Base-by-base conservation (phyloP, 2,329 filamentous ascomycete species). In the Diplodia sapinea region DNA sequence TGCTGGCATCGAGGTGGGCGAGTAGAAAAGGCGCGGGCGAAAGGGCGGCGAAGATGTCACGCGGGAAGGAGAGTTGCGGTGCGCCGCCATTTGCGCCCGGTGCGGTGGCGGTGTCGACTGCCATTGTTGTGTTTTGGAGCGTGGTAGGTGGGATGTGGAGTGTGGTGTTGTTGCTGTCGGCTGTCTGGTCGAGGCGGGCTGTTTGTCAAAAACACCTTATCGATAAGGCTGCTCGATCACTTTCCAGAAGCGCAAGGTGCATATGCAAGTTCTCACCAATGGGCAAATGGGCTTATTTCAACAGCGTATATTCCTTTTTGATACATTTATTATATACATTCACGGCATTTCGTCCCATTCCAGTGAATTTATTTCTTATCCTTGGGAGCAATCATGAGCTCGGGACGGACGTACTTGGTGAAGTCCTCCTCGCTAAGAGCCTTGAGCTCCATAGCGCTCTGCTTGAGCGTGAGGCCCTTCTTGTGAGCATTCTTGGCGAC, bases 401-500 rank as follows among this genome's bases (percentile, higher is more conserved):
- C 94, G 29, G 95, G 95, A 75, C 89, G 89, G 72, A 99, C 95
- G 71, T 96, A 85, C 73, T 88, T 86, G 81, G 97, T 93, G 77
- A 98, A 98, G 78, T 97, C 94, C 76, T 91, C 92, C 77, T 90
- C 89, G 71, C 89, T 94, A 72, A 98, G 84, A 55, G 93, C 94
- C 73, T 97, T 87, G 72, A 99, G 87, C 85, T 98, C 92, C 86
- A 98, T 89, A 23, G 95, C 94, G 76, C 91, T 94, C 83, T 96
- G 84, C 86, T 97, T 97, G 68, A 99, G 87, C 29, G 93, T 97
- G 63, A 94, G 82, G 40, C 93, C 93, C 88, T 98, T 98, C 88
- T 97, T 97, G 85, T 99, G 95, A 17, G 95, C 95, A 78, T 99
- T 96, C 89, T 97, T 97, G 76, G 94, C 94, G 29, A 97, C 94